phyloP scores from a whole-genome alignment of 2,329 filamentous ascomycete species.

The Pezicula rhizophila region DNA sequence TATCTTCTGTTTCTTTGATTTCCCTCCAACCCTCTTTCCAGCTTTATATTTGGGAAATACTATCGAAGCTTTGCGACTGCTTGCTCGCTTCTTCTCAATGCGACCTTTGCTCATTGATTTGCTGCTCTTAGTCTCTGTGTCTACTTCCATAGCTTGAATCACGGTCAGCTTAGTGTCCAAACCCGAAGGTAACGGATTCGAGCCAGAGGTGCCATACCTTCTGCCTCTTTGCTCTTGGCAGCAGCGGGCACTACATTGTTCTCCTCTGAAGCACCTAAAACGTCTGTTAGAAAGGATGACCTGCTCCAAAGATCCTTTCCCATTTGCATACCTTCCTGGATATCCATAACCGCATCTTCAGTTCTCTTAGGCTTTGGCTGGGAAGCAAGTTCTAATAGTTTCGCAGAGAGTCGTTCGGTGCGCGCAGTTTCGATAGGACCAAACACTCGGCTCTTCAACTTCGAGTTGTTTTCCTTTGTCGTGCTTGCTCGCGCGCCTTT shows the following conservation, averaged over 20 bases:
- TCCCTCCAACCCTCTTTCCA: slow-evolving; percentile 39
- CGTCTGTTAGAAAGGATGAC: slow-evolving; percentile 6
- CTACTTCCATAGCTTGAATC: slow-evolving; percentile 52
- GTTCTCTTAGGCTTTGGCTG: slow-evolving; percentile 62
- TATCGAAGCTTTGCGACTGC: slow-evolving; percentile 45
- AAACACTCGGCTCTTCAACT: slow-evolving; percentile 76
- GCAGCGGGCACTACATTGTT: slow-evolving; percentile 8
- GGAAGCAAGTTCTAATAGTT: slow-evolving; percentile 72
- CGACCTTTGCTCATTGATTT: slow-evolving; percentile 41
- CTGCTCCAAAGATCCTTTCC: background rate
- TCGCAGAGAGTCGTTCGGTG: slow-evolving; percentile 76
- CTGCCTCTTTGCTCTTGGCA: slow-evolving; percentile 13
- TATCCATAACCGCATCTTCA: slow-evolving; percentile 43
- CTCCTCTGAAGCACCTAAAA: slow-evolving; percentile 11
- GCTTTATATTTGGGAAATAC: slow-evolving; percentile 55
- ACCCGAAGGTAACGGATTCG: background rate
- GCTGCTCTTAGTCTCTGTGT: slow-evolving; percentile 33
- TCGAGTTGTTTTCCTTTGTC: slow-evolving; percentile 76
- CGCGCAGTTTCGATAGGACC: slow-evolving; percentile 75
- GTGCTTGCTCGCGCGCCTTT: slow-evolving; percentile 77
- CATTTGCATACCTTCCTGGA: slow-evolving; percentile 23
- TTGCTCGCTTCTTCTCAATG: slow-evolving; percentile 48
- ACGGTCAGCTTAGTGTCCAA: background rate
- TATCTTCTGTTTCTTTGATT: slow-evolving; percentile 19
- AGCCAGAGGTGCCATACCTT: slow-evolving; percentile 14